Evolutionary conservation across 345 rosid genomes (phyloP), one percentile per base, ranked within the genome.

Genomic region (Gossypium australe): DNA sequence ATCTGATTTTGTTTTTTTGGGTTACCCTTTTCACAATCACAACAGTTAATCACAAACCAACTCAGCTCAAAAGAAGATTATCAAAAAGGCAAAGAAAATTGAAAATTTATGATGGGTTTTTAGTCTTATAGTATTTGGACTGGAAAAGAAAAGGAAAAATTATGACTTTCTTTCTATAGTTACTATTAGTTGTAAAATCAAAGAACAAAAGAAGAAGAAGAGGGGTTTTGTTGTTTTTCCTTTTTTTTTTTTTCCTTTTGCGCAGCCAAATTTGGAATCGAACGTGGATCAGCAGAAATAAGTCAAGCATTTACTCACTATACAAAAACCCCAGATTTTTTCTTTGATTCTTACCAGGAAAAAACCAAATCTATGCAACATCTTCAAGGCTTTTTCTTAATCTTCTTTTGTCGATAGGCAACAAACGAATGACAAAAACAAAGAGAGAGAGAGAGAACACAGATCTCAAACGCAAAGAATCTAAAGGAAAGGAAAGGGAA

Each of bases 181-280:
- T 17, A 63, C 22, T 64, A n/a, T 9, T 18, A 62, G n/a, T 10
- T 43, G 67, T 14, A 18, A 65, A 13, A 27, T 10, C n/a, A n/a
- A 76, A 49, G 24, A 22, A 29, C 0, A 29, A 29, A 4, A 29
- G 34, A 29, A 29, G 34, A 29, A 29, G 34, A 3, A 29, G 34
- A 29, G 69, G 76, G 70, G 11, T 25, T 12, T 62, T 38, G 71
- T 22, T 25, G 59, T 20, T 73, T 76, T 51, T n/a, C 59, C 82
- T 76, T 75, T 62, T 70, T 20, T 76, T 75, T 62, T 70, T 20
- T 20, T 20, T 20, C 22, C 82, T 78, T 72, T 68, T 78, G 61
- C 84, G 86, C 64, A 76, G 70, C 78, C 85, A 86, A 78, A 85
- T 78, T 79, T 73, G 80, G 53, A 85, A 85, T 27, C 85, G 81